A percentile compares a stretch with the other conserved stretches of the same genome.
Conservation (phyloP, 129 eudicot genomes). For the Silybum marianum region DNA sequence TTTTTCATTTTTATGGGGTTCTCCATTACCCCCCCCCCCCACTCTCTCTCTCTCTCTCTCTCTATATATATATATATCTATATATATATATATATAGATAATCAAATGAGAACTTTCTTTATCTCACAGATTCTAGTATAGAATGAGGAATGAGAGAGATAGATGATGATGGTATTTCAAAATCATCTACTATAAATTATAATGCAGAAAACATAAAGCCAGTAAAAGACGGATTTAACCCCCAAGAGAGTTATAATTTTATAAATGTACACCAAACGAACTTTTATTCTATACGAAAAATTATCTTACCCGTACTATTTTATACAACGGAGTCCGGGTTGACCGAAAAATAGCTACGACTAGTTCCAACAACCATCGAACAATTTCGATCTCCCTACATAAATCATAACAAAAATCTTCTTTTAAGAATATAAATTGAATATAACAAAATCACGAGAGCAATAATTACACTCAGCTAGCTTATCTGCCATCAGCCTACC, state of each 20-base stretch:
- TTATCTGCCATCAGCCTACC: neutral
- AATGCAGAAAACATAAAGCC: neutral
- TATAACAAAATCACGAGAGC: neutral
- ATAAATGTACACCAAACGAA: neutral
- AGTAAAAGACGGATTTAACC: neutral
- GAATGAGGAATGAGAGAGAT: neutral
- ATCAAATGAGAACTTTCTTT: neutral
- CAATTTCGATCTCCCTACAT: constrained; percentile 41
- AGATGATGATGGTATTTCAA: neutral
- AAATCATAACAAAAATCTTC: constrained; percentile 21
- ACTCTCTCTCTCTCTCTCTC: too few species aligned
- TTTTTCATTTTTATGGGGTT: too few species aligned
- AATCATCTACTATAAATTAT: neutral
- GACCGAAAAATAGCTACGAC: constrained; percentile 38
- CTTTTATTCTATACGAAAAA: constrained; percentile 12
- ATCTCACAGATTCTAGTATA: neutral
- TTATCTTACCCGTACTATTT: constrained; percentile 13
- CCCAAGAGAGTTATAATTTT: neutral
- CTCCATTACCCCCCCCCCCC: too few species aligned
- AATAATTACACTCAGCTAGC: neutral
- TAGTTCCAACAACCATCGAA: constrained; percentile 44
- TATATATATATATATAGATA: too few species aligned
- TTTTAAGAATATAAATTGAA: neutral
- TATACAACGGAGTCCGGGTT: constrained; percentile 32
- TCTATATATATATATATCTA: too few species aligned